Evolutionary conservation across 129 eudicot species (phyloP).

Genomic region (Lonicera japonica): DNA sequence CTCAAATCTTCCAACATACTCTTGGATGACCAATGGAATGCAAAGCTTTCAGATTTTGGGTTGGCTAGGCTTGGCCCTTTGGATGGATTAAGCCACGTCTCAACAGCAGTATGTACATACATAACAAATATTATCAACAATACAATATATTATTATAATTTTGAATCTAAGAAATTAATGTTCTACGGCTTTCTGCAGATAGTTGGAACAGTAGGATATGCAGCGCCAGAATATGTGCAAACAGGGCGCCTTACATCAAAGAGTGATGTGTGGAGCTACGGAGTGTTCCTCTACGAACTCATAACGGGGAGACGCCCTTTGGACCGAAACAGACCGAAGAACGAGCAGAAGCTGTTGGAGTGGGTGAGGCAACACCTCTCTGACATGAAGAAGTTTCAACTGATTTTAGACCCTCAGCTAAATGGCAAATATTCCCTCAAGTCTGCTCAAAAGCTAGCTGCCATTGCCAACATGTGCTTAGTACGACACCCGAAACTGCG

Average conservation of each 20-base stretch:
- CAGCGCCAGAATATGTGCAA: slow-evolving; percentile 88
- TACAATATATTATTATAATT: no score
- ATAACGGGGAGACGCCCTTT: slow-evolving; percentile 79
- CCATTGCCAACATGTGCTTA: slow-evolving; percentile 72
- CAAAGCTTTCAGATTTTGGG: slow-evolving; percentile 85
- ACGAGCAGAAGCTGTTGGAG: slow-evolving; percentile 61
- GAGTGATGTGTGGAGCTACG: slow-evolving; percentile 90
- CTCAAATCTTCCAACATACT: slow-evolving; percentile 87
- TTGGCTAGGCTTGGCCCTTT: slow-evolving; percentile 80
- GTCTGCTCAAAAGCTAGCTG: slow-evolving; percentile 78
- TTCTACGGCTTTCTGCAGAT: slow-evolving; percentile 28
- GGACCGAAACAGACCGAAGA: slow-evolving; percentile 60
- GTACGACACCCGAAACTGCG: slow-evolving; percentile 53
- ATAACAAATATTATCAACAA: neutral
- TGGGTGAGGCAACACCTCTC: slow-evolving; percentile 63
- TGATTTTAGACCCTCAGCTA: slow-evolving; percentile 66
- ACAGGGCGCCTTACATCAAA: slow-evolving; percentile 78
- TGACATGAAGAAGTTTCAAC: slow-evolving; percentile 53
- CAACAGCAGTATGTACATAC: slow-evolving; percentile 61
- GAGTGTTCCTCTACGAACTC: slow-evolving; percentile 74
- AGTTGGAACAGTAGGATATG: slow-evolving; percentile 88
- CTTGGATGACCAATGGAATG: slow-evolving; percentile 78
- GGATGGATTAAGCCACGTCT: slow-evolving; percentile 67
- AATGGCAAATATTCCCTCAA: slow-evolving; percentile 52
- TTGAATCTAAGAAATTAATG: no score